Evolutionary conservation across 108 stramenopile species (phyloP).

Genomic region (Stephanodiscus minutulus): DNA sequence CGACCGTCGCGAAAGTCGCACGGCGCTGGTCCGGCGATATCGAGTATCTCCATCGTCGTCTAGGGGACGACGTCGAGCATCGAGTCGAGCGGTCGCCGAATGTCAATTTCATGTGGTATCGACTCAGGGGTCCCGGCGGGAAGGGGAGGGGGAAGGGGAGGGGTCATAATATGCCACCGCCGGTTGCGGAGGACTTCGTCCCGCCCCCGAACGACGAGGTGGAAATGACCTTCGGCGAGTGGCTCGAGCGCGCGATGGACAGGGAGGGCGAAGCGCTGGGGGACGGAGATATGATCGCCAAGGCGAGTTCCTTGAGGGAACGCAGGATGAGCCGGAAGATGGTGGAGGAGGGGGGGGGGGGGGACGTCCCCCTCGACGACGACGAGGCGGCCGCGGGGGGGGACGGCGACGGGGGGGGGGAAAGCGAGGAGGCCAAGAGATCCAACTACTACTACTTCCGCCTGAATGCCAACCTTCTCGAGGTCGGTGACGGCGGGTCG

Average conservation of each 20-base stretch:
- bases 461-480: constrained; percentile 34
- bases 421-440: constrained; percentile 38
- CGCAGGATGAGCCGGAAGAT: constrained; percentile 18
- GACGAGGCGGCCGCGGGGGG: background rate
- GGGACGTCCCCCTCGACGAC: background rate
- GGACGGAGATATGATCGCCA: constrained; percentile 22
- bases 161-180: background rate
- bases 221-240: constrained; percentile 62
- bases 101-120: constrained; percentile 84
- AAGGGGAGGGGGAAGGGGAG: background rate
- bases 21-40: constrained; percentile 61
- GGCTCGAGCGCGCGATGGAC: constrained; percentile 61
- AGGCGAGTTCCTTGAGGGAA: constrained; percentile 20
- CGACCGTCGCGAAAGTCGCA: constrained; percentile 54
- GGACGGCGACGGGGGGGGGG: constrained; percentile 15
- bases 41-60: constrained; percentile 48
- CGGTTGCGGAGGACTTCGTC: constrained; percentile 3
- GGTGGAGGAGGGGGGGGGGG: background rate
- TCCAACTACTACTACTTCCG: constrained; percentile 75
- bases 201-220: constrained; percentile 58
- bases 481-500: constrained; percentile 18
- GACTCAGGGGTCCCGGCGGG: constrained; percentile 8
- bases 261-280: constrained; percentile 33
- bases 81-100: constrained; percentile 29
- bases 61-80: constrained; percentile 42